These are phyloP conservation scores for Kuraishia piskuri DNA, from an alignment of 805 yeast genomes.

Conservation along the genomic window DNA sequence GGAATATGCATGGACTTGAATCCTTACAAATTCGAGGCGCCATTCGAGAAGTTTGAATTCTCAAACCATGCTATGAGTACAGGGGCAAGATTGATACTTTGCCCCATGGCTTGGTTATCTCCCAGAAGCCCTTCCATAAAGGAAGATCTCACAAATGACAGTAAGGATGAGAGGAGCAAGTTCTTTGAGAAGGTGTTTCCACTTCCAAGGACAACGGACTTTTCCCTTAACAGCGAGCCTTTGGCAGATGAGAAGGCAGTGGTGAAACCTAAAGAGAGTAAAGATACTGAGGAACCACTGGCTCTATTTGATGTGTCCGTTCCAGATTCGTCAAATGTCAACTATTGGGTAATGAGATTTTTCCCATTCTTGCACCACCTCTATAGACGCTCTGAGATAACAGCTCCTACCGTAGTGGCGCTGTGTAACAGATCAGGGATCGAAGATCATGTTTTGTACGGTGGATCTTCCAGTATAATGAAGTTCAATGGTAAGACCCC, in stretches of 20 bases:
- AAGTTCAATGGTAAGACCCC: conserved; percentile 37
- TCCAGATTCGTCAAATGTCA: conserved; percentile 42
- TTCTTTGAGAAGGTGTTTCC: background rate
- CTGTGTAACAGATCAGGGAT: conserved; percentile 72
- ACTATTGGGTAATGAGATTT: conserved; percentile 72
- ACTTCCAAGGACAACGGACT: background rate
- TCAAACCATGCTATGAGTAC: conserved; percentile 40
- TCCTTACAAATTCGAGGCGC: conserved; percentile 78
- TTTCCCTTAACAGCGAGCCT: background rate
- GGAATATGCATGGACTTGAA: conserved; percentile 95
- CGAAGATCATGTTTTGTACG: conserved; percentile 62
- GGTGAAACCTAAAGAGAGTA: background rate
- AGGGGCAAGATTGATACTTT: conserved; percentile 46
- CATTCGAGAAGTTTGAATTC: conserved; percentile 69
- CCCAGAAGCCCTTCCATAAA: conserved; percentile 33
- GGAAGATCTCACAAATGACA: conserved; percentile 13
- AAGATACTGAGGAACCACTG: background rate
- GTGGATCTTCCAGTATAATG: conserved; percentile 54
- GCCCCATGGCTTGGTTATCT: conserved; percentile 86
- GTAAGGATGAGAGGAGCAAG: conserved; percentile 7
- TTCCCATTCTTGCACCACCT: conserved; percentile 47
- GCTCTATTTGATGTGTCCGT: background rate
- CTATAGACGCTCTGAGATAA: conserved; percentile 14
- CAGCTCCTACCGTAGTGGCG: conserved; percentile 21
- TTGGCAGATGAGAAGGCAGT: conserved; percentile 1